Conservation (phyloP, 805 yeast genomes). For the Cyberlindnera mississippiensis region DNA sequence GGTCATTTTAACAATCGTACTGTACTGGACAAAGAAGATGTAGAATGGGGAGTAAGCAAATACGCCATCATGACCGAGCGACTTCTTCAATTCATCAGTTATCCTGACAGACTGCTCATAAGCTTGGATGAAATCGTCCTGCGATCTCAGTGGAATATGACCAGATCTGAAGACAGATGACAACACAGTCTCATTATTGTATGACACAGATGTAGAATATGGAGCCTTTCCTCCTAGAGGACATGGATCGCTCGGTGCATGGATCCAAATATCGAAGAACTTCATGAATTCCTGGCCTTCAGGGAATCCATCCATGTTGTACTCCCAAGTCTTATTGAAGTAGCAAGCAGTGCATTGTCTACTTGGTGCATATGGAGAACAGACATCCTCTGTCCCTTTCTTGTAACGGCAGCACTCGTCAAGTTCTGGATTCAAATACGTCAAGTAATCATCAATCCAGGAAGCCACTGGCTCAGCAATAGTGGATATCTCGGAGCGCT, state of each 20-base stretch:
- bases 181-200: conserved; percentile 36
- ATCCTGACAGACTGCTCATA: conserved; percentile 69
- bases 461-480: conserved; percentile 80
- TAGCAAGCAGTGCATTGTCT: conserved; percentile 74
- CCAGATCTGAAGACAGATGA: conserved; percentile 75
- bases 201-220: conserved; percentile 56
- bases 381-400: conserved; percentile 50
- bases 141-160: conserved; percentile 77
- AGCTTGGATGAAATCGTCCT: conserved; percentile 77
- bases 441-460: conserved; percentile 89
- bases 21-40: conserved; percentile 87
- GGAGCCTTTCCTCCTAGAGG: conserved; percentile 97
- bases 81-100: conserved; percentile 46
- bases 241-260: conserved; percentile 81
- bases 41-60: conserved; percentile 94
- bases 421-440: conserved; percentile 81
- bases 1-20: conserved; percentile 57
- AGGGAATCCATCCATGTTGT: conserved; percentile 81
- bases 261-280: conserved; percentile 78
- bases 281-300: conserved; percentile 64
- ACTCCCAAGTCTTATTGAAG: conserved; percentile 58
- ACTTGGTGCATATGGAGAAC: conserved; percentile 63
- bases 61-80: conserved; percentile 43
- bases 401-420: conserved; percentile 81
- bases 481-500: conserved; percentile 58